phyloP scores from a whole-genome alignment of 2,329 filamentous ascomycete genomes.

The Ceratocystis huliohia region DNA sequence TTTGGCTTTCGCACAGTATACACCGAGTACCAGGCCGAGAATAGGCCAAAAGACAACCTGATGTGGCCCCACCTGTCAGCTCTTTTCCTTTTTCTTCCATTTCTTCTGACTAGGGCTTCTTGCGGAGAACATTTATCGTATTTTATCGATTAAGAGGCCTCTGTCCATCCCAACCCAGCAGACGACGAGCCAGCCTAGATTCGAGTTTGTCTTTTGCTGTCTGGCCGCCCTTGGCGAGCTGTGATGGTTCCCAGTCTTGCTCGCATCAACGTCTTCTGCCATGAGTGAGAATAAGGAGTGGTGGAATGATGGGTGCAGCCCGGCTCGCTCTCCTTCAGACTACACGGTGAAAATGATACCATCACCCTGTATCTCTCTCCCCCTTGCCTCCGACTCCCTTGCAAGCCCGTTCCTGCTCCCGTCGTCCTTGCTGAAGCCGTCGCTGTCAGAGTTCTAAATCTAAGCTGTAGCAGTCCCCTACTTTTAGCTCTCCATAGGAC shows the following conservation, averaged over 20 bases:
- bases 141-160: neutral
- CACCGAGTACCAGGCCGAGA: constrained; percentile 13
- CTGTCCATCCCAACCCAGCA: no score
- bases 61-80: constrained; percentile 11
- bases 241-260: no score
- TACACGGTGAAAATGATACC: neutral
- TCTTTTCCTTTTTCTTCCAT: constrained; percentile 10
- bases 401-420: neutral
- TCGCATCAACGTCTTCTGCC: no score
- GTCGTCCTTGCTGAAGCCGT: neutral
- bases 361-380: neutral
- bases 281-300: neutral
- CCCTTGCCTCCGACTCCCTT: neutral
- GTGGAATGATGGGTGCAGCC: no score
- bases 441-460: neutral
- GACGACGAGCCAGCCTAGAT: neutral
- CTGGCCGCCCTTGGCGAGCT: neutral
- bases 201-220: neutral
- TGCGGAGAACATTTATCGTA: constrained; percentile 1
- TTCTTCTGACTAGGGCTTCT: neutral
- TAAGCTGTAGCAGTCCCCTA: neutral
- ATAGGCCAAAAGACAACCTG: constrained; percentile 7
- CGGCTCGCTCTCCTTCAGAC: neutral
- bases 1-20: neutral
- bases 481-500: constrained; percentile 21